Evolutionary conservation across 306 rosid species (phyloP).

Genomic region (Sicyos edulis): DNA sequence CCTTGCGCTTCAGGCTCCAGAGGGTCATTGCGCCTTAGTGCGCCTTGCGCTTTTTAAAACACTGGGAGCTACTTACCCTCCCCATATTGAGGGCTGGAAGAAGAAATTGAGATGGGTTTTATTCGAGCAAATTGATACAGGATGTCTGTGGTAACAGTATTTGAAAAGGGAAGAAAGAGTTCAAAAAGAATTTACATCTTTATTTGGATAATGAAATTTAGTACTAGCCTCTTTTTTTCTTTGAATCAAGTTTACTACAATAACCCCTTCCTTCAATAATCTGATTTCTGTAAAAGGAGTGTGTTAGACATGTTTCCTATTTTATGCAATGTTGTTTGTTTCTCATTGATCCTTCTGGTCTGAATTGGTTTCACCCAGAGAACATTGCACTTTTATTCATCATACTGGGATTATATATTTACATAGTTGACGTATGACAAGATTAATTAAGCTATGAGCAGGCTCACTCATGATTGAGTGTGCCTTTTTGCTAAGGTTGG

Average conservation of each 20-base stretch:
- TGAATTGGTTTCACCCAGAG: slow-evolving; percentile 3
- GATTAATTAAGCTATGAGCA: neutral
- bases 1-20: too few relatives aligned
- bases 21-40: too few relatives aligned
- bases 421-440: neutral
- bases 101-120: neutral
- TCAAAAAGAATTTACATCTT: neutral
- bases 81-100: slow-evolving; percentile 2
- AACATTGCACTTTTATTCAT: neutral
- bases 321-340: neutral
- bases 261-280: neutral
- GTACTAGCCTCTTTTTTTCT: neutral
- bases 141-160: neutral
- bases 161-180: neutral
- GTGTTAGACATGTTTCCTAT: neutral
- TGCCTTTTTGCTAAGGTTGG: neutral
- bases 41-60: too few relatives aligned
- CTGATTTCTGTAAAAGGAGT: neutral
- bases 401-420: neutral
- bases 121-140: neutral
- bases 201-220: neutral
- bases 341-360: neutral
- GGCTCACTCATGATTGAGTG: slow-evolving; percentile 4
- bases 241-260: neutral
- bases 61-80: neutral